Evolutionary conservation across 441 rosid species (phyloP), one percentile per base, ranked within the genome.

Genomic region (Erysimum cheiri): DNA sequence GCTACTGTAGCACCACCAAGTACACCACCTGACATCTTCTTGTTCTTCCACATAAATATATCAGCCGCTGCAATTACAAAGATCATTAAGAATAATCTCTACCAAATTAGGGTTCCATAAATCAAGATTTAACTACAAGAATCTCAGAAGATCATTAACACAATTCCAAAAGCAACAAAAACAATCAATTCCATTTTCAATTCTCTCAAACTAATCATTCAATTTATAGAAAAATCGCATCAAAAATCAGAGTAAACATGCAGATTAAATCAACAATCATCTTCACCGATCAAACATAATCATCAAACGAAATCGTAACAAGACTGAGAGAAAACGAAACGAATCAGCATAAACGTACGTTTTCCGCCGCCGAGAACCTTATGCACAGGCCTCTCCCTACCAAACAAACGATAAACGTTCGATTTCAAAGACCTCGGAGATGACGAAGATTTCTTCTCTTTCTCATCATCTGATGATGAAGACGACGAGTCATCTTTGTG

Each of bases 381-480:
- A 76, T 93, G 97, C 0, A 91, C 91, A 6, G 97, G 95, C 76
- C 77, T 83, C 66, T 86, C 87, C 46, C 93, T 83, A 3, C 93
- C 93, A 47, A 88, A 88, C 70, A 86, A 72, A 44, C 88, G 88
- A 55, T 71, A 86, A 48, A 81, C 62, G 69, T 89, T 89, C 29
- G 83, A 43, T 73, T 93, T 82, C 56, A 85, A 5, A 31, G 88
- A 80, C 6, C 80, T 67, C 0, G 83, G 48, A 37, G 87, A 68
- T 0, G 63, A 7, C 3, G 71, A 8, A 0, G 50, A 46, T 11
- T 83, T 80, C 78, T 86, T 75, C 11, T 89, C 84, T 29, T 88
- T 76, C 5, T 83, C 98, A 5, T 92, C 80, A 69, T 84, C 97
- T 0, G 92, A 82, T 1, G 88, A 76, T 24, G 91, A 92, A 0